Evolutionary conservation across 805 yeast species (phyloP), one percentile per base, ranked within the genome.

Genomic region (Lachancea thermotolerans): DNA sequence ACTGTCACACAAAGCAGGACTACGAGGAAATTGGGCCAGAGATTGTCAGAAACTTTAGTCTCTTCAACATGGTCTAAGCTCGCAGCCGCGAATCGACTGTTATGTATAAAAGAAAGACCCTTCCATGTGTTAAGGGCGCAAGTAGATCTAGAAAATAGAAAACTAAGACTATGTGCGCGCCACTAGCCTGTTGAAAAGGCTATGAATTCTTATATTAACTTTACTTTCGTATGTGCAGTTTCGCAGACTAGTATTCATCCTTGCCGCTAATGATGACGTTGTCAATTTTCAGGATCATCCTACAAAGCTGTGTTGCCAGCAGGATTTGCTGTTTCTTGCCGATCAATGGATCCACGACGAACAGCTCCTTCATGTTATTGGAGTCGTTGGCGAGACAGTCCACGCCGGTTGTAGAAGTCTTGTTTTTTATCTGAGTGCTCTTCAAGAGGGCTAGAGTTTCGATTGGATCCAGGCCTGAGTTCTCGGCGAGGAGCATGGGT

Each of bases 1-100:
- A 90, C 68, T 93, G 98, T 66, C 93, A 93, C 71, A 91, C 99
- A 18, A 93, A 93, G 72, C 82, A 84, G 61, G 99, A 93, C 62
- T 93, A 93, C 67, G 99, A 93, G 62, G 99, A 93, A 70, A 83
- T 83, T 60, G 99, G 99, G 30, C 99, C 99, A 46, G 86, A 85
- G 59, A 93, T 93, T 59, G 99, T 95, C 38, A 82, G 99, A 72
- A 90, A 91, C 77, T 93, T 93, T 66, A 88, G 96, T 41, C 74
- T 93, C 52, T 91, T 93, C 74, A 83, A 87, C 62, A 95, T 89
- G 59, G 95, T 95, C 70, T 84, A 43, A 32, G 18, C 10, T n/a
- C 12, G 9, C n/a, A 70, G 60, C 48, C 51, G 31, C 18, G 25
- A 21, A 21, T 21, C 7, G 25, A 21, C 25, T 21, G 25, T 21